A percentile compares a stretch with the other conserved stretches of the same genome.
Evolutionary conservation across 2,329 filamentous ascomycete species (phyloP).

Genomic region (Monilinia aucupariae): DNA sequence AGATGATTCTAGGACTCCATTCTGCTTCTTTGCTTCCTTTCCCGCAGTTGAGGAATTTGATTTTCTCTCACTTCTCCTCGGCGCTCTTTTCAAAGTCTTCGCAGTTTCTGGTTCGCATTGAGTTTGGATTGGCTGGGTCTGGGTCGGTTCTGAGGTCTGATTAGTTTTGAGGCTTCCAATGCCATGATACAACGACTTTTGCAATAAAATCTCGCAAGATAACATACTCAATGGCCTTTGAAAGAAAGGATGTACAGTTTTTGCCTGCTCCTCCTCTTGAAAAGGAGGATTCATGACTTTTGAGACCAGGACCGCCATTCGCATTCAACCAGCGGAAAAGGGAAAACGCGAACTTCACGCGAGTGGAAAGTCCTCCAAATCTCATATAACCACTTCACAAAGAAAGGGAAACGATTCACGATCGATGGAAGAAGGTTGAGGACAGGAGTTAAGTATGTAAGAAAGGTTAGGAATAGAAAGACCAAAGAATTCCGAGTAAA

Average conservation of each 20-base stretch:
- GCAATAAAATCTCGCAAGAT: not conserved
- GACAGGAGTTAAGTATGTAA: not conserved
- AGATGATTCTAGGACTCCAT: not conserved
- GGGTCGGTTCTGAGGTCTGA: not conserved
- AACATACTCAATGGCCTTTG: constrained; percentile 31
- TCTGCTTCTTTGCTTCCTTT: not conserved
- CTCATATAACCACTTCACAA: not conserved
- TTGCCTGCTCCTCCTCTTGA: constrained; percentile 26
- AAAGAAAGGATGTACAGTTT: constrained; percentile 33
- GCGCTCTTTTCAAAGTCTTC: not conserved
- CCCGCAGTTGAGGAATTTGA: not conserved
- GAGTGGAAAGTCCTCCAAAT: constrained; percentile 14
- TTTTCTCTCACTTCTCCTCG: not conserved
- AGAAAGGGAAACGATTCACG: not conserved
- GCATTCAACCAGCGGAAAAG: constrained; percentile 8
- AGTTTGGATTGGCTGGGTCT: not conserved
- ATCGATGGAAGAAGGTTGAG: not conserved
- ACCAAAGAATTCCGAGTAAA: not conserved
- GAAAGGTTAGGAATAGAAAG: not conserved
- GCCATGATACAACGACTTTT: not conserved
- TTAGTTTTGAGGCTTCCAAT: not conserved
- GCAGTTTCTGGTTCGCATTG: not conserved
- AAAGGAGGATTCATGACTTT: constrained; percentile 32
- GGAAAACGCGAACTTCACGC: constrained; percentile 30
- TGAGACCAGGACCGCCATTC: constrained; percentile 32